These are phyloP conservation scores for Pseudognaphalium luteoalbum DNA, from an alignment of 129 eudicot species.

Conservation along the genomic window DNA sequence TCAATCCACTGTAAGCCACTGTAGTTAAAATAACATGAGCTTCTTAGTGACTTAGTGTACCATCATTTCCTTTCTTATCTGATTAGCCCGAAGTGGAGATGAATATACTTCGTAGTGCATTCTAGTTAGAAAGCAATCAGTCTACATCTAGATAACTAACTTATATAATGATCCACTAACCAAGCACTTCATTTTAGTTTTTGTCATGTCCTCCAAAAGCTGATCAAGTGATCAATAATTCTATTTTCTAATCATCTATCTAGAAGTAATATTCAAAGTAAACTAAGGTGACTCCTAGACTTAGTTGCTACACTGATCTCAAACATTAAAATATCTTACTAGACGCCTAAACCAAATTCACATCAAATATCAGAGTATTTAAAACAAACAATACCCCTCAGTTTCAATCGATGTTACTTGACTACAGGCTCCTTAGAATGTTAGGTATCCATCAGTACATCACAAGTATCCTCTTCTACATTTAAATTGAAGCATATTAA, in stretches of 20 bases:
- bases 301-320: neutral
- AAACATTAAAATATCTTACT: neutral
- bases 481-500: neutral
- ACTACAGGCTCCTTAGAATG: neutral
- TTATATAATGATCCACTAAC: slow-evolving; percentile 8
- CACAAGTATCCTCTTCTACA: neutral
- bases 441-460: neutral
- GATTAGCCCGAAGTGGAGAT: neutral
- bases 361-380: neutral
- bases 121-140: slow-evolving; percentile 19
- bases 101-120: slow-evolving; percentile 14
- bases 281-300: neutral
- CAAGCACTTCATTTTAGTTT: slow-evolving; percentile 15
- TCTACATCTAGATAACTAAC: slow-evolving; percentile 3
- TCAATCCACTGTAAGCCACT: slow-evolving; percentile 15
- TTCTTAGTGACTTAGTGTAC: neutral
- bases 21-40: slow-evolving; percentile 7
- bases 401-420: neutral
- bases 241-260: neutral
- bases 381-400: slow-evolving; percentile 1
- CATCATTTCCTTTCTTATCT: neutral
- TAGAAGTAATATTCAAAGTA: too few species aligned
- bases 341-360: neutral
- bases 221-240: neutral
- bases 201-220: neutral